Percentiles rank a stretch among this genome's conserved stretches.
These are phyloP conservation scores for Gracilaria domingensis DNA, from an alignment of 23 red algal genomes.

Conservation along the genomic window DNA sequence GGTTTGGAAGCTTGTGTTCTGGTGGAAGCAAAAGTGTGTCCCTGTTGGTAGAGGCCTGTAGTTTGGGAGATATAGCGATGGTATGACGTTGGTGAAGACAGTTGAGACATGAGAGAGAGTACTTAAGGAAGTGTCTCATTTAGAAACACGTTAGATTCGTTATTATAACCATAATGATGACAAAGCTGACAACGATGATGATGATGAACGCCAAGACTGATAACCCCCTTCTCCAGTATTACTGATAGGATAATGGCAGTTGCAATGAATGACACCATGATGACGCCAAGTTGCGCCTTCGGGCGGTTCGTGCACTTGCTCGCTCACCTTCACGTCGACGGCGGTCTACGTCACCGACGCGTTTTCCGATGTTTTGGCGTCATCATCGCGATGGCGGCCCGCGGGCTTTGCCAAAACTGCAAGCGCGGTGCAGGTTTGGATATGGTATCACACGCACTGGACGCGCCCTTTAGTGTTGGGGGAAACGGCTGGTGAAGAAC, in stretches of 20 bases:
- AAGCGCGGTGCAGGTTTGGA: too few species aligned
- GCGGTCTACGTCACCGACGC: not conserved
- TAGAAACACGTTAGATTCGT: slow-evolving; percentile 22
- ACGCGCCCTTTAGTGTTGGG: too few species aligned
- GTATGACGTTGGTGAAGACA: not conserved
- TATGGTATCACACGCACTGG: not conserved
- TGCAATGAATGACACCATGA: not conserved
- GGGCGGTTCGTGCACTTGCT: not conserved
- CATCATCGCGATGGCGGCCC: too few species aligned
- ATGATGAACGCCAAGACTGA: not conserved
- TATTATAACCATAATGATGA: slow-evolving; percentile 19
- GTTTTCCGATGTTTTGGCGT: too few species aligned
- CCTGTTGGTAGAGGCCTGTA: not conserved
- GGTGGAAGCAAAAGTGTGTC: not conserved
- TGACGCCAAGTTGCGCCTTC: too few species aligned
- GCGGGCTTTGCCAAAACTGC: too few species aligned
- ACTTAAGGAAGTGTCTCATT: not conserved
- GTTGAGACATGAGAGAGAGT: not conserved
- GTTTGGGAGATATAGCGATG: not conserved
- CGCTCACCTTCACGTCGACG: not conserved
- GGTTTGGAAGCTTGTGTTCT: slow-evolving; percentile 15
- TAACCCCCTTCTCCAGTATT: not conserved
- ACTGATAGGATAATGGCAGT: not conserved
- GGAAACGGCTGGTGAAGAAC: too few species aligned
- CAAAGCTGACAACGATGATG: slow-evolving; percentile 16